Evolutionary conservation across 441 rosid genomes (phyloP).

Genomic region (Viola pubescens): DNA sequence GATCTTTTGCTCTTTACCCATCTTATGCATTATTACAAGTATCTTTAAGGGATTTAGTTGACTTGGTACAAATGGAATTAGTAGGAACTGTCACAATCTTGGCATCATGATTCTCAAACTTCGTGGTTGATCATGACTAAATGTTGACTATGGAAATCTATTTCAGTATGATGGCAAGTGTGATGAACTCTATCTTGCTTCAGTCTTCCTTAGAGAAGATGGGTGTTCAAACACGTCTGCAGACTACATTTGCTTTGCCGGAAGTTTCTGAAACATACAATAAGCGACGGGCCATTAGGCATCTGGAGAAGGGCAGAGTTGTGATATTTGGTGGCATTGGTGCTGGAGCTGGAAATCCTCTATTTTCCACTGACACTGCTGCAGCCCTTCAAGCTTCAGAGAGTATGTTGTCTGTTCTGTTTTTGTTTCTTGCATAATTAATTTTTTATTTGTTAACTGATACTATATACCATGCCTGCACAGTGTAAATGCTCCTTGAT

Average conservation of each 20-base stretch:
- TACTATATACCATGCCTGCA: too few relatives aligned
- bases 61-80: too few relatives aligned
- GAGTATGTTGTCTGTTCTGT: slow-evolving; percentile 26
- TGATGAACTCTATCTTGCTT: slow-evolving; percentile 83
- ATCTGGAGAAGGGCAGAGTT: slow-evolving; percentile 92
- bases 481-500: too few relatives aligned
- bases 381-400: slow-evolving; percentile 76
- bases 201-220: slow-evolving; percentile 82
- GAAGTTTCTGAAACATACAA: slow-evolving; percentile 80
- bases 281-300: slow-evolving; percentile 71
- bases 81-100: too few relatives aligned
- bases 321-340: slow-evolving; percentile 89
- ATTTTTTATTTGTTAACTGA: background rate
- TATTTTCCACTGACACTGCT: slow-evolving; percentile 81
- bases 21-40: too few relatives aligned
- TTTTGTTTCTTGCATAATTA: background rate
- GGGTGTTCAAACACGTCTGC: slow-evolving; percentile 72
- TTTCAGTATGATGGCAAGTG: slow-evolving; percentile 92
- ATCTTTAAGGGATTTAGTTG: too few relatives aligned
- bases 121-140: background rate
- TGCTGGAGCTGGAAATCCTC: slow-evolving; percentile 76
- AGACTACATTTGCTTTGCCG: slow-evolving; percentile 57
- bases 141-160: slow-evolving; percentile 1
- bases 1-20: too few relatives aligned
- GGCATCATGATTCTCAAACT: too few relatives aligned